Base-by-base conservation (phyloP, 2,329 filamentous ascomycete species). In the Dactylellina haptotyla region DNA sequence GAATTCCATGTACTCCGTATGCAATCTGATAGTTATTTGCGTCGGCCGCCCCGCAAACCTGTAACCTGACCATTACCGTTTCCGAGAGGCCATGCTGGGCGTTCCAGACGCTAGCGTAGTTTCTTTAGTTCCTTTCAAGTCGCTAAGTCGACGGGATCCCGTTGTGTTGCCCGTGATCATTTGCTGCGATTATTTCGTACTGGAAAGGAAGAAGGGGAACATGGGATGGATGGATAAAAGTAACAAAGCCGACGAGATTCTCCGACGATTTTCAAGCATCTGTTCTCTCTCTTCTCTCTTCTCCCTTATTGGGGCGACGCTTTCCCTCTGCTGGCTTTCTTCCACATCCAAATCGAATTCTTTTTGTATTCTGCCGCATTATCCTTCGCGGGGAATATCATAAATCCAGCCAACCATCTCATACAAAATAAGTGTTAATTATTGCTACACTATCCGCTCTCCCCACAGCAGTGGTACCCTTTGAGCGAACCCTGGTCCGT, bases 121-220 rank as follows among this genome's bases (percentile, higher is more conserved):
- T n/a, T n/a, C n/a, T n/a, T n/a, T n/a, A n/a, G n/a, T n/a, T n/a
- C n/a, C n/a, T n/a, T n/a, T n/a, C n/a, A n/a, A n/a, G n/a, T 59
- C 63, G 63, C 63, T 67, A 58, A 67, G 43, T 67, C 53, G 63
- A 59, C 43, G 53, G 53, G 43, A 18, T 61, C 39, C 56, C 56
- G 64, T 56, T 69, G 64, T 54, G 56, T 61, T 61, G 64, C 64
- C 64, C 64, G 64, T 69, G 64, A 69, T 69, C 64, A 46, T 54
- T 45, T 6, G 14, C 18, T 41, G 39, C 26, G n/a, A 26, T 20
- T 14, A 25, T n/a, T 41, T 56, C n/a, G 30, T n/a, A n/a, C n/a
- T n/a, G n/a, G n/a, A n/a, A n/a, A n/a, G n/a, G n/a, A n/a, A n/a
- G n/a, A n/a, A n/a, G n/a, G n/a, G n/a, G n/a, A n/a, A 25, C n/a